Percentiles rank a stretch among this genome's conserved stretches.
phyloP scores from a whole-genome alignment of 805 yeast species.

The Candida silvatica region DNA sequence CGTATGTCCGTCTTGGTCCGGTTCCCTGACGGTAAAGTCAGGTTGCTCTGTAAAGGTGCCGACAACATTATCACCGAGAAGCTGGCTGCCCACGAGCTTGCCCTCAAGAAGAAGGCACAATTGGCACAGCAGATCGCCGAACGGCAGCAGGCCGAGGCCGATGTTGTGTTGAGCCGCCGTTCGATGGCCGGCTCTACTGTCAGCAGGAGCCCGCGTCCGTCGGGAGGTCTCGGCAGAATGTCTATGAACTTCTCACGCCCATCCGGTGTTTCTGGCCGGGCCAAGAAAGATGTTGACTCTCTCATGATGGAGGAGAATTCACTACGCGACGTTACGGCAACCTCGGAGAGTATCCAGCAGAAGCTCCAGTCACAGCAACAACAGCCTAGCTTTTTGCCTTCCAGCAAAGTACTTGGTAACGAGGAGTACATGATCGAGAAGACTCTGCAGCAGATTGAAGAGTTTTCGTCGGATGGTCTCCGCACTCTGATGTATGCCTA shows the following conservation, averaged over 20 bases:
- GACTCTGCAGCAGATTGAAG: slow-evolving; percentile 86
- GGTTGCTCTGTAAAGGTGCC: slow-evolving; percentile 90
- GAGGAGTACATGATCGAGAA: slow-evolving; percentile 74
- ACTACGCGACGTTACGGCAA: background rate
- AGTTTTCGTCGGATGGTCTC: slow-evolving; percentile 90
- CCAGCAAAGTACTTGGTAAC: slow-evolving; percentile 53
- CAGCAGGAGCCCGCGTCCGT: too few relatives aligned
- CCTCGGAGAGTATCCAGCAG: background rate
- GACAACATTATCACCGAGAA: slow-evolving; percentile 82
- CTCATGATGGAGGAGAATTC: too few relatives aligned
- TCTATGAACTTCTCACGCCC: background rate
- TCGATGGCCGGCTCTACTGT: slow-evolving; percentile 21
- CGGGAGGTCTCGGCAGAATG: too few relatives aligned
- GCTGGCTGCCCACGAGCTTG: slow-evolving; percentile 49
- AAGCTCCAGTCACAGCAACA: too few relatives aligned
- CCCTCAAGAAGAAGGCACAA: slow-evolving; percentile 56
- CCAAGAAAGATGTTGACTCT: too few relatives aligned
- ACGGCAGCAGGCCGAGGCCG: slow-evolving; percentile 75
- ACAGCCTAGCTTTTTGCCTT: slow-evolving; percentile 29
- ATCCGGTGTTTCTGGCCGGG: too few relatives aligned
- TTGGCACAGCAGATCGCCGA: slow-evolving; percentile 46
- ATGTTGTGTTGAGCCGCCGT: slow-evolving; percentile 49
- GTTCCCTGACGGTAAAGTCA: slow-evolving; percentile 68
- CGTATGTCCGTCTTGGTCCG: slow-evolving; percentile 86
- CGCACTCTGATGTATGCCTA: slow-evolving; percentile 82